Evolutionary conservation across 78 protist species (phyloP), one percentile per base, ranked within the genome.

Genomic region (Parvularia atlantis): DNA sequence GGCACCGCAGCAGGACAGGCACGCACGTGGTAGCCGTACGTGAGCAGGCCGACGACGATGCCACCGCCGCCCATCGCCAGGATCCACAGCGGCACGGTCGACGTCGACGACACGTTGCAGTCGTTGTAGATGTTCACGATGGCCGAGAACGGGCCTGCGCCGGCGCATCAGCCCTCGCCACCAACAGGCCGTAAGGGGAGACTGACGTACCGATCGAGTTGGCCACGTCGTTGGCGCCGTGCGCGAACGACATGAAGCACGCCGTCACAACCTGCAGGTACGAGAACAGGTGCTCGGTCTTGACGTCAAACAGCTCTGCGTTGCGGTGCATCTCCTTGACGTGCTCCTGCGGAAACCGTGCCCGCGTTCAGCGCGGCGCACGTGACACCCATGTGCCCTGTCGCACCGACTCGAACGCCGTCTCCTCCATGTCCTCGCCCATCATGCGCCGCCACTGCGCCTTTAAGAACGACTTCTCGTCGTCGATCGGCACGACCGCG

Each of bases 191-290:
- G 13, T 43, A 22, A 31, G 13, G 44, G 10, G 13, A 61, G 76
- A 14, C 66, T 58, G n/a, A n/a, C n/a, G n/a, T n/a, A n/a, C n/a
- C n/a, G 50, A 71, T 58, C 59, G 84, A 63, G 71, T 71, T 79
- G 33, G 74, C 72, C 10, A 74, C 73, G 52, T 81, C 80, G 54
- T 73, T 74, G 59, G 77, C 62, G 10, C 85, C 85, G 72, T 74
- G 80, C 14, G 79, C 77, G 39, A 81, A 43, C 0, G 80, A 62
- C 5, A 35, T 57, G 9, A 69, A 50, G 20, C 40, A 13, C 22
- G 64, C 39, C 1, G 80, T 63, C 22, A 39, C 4, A 26, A 81
- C 52, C 73, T 73, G 80, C 26, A 50, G 40, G 57, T 28, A 72
- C 13, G 9, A 0, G 37, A 39, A 71, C 53, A 56, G 22, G 36